Base-by-base conservation (phyloP, 345 rosid species). In the Corchorus capsularis region DNA sequence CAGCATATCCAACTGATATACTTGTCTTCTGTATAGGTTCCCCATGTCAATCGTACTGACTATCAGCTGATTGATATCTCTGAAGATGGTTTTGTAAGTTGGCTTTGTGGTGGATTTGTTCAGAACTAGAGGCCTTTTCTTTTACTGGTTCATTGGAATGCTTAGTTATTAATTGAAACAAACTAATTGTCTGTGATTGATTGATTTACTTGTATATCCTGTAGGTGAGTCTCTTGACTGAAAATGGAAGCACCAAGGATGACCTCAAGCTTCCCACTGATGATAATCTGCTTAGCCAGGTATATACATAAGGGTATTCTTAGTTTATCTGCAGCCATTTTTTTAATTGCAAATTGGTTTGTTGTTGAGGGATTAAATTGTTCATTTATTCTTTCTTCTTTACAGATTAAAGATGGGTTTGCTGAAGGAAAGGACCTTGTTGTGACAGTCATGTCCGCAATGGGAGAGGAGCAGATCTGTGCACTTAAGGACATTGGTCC, bases 1-100 rank as follows among this genome's bases (percentile, higher is more conserved):
- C 17, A 27, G 41, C 64, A 32, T 13, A 32, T 32, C 41, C 41
- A 32, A 17, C 45, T 62, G 34, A 62, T 62, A 32, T 62, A 14
- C 66, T 34, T 72, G 7, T 39, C 67, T 69, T 5, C 16, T 63
- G 68, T 39, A 37, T 87, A 91, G 95, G 91, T 84, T 82, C 94
- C 93, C 15, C 91, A 87, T 79, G 91, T 91, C 65, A 87, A 82
- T 72, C 93, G 94, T 69, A 84, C 87, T 69, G 93, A 91, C 77
- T 91, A 87, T 82, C 93, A 91, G 86, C 85, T 89, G 76, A 89
- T 90, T 77, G 94, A 89, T 77, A 90, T 90, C 69, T 86, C 92
- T 78, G 91, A 89, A 76, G 95, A 91, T 82, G 95, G 95, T n/a
- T 91, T 91, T 85, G 95, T 91, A 84, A 86, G 96, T 77, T 15